Percentiles rank a stretch among this genome's conserved stretches.
Conservation (phyloP, 2,329 filamentous ascomycete genomes). For the Arthrobotrys sinensis region DNA sequence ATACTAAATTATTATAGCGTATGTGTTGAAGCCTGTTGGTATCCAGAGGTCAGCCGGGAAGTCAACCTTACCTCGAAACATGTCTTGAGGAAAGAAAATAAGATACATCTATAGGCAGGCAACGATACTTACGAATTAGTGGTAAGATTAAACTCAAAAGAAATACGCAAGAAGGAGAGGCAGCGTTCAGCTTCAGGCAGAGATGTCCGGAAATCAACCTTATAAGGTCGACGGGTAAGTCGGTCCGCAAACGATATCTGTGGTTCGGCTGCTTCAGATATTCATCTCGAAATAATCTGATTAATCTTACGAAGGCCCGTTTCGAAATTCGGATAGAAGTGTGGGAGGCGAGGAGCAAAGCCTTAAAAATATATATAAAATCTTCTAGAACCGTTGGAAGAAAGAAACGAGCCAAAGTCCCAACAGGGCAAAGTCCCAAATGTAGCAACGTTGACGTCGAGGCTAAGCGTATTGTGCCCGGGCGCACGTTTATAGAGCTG, state of each 20-base stretch:
- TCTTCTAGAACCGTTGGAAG: slow-evolving; percentile 57
- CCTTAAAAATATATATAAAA: slow-evolving; percentile 61
- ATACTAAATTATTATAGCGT: slow-evolving; percentile 28
- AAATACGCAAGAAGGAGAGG: slow-evolving; percentile 50
- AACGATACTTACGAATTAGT: slow-evolving; percentile 51
- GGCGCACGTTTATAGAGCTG: slow-evolving; percentile 60
- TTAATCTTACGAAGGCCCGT: slow-evolving; percentile 28
- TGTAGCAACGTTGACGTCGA: slow-evolving; percentile 61
- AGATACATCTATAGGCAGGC: slow-evolving; percentile 17
- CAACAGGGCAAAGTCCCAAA: slow-evolving; percentile 56
- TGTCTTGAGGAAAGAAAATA: slow-evolving; percentile 18
- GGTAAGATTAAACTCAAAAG: slow-evolving; percentile 10
- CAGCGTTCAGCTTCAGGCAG: slow-evolving; percentile 43
- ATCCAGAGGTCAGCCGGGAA: slow-evolving; percentile 50
- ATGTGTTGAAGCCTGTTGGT: slow-evolving; percentile 41
- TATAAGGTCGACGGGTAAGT: slow-evolving; percentile 45
- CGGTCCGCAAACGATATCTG: slow-evolving; percentile 40
- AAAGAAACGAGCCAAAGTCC: slow-evolving; percentile 36
- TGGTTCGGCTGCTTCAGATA: slow-evolving; percentile 34
- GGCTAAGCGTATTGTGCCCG: slow-evolving; percentile 58
- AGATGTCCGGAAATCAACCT: slow-evolving; percentile 49
- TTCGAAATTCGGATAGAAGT: slow-evolving; percentile 42
- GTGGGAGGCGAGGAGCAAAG: slow-evolving; percentile 51
- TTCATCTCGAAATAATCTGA: slow-evolving; percentile 46
- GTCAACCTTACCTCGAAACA: slow-evolving; percentile 58